These are phyloP conservation scores for Nicotiana sylvestris DNA, from an alignment of 257 asterid genomes.

Conservation along the genomic window DNA sequence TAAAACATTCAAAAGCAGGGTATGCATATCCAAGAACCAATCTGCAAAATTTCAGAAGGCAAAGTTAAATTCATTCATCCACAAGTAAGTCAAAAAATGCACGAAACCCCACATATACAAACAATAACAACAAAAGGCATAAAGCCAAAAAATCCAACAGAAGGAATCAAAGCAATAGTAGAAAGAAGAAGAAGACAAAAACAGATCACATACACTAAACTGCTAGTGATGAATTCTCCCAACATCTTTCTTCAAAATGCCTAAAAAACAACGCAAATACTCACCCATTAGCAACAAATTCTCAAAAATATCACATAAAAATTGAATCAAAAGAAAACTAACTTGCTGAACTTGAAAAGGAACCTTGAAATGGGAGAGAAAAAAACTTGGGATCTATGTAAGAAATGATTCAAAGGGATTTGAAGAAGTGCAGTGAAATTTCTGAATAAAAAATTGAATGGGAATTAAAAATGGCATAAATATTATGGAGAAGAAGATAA, in stretches of 20 bases:
- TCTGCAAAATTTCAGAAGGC: constrained; percentile 29
- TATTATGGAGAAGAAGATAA: neutral
- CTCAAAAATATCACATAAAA: neutral
- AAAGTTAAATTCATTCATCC: neutral
- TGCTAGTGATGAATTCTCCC: constrained; percentile 58
- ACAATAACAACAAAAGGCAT: neutral
- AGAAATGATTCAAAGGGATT: neutral
- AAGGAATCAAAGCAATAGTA: constrained; percentile 21
- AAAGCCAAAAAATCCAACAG: neutral
- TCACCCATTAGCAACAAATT: neutral
- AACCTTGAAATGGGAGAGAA: neutral
- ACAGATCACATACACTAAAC: constrained; percentile 47
- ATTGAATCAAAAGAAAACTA: neutral
- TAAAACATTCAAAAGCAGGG: constrained; percentile 89
- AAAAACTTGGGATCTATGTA: neutral
- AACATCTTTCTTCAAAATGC: constrained; percentile 49
- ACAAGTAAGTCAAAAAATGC: neutral
- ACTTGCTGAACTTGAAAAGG: neutral
- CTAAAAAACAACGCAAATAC: neutral
- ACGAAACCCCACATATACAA: constrained; percentile 9
- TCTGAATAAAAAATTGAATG: neutral
- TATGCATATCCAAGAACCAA: constrained; percentile 85
- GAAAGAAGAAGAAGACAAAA: neutral
- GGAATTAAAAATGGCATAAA: neutral
- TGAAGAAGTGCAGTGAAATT: too few relatives aligned